Evolutionary conservation across 2,329 filamentous ascomycete species (phyloP), one percentile per base, ranked within the genome.

Genomic region (Diplodia corticola): DNA sequence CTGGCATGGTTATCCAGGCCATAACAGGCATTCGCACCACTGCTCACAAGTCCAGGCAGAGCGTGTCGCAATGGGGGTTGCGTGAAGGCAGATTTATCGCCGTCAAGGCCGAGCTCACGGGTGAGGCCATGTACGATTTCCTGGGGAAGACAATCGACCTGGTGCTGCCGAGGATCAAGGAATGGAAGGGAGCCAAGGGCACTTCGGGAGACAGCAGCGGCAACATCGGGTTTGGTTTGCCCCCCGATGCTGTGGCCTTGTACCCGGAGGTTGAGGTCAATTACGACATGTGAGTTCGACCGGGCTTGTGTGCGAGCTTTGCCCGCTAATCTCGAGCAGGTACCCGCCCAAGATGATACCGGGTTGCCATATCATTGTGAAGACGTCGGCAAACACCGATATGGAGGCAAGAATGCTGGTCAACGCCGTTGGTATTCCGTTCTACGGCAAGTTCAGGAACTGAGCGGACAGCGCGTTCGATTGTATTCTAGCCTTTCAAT

Each of bases 191-290:
- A 67, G 83, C 91, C n/a, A 86, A 86, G 71, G 88, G 88, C 57
- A 86, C 82, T 50, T 91, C 91, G 46, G 95, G 95, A 74, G 95
- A 99, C 77, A 89, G 88, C 74, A 89, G 90, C 68, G 95, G 95
- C 44, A 97, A 98, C 78, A 85, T 99, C 71, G 85, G 84, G 10
- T 94, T 93, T 77, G 95, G 95, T 71, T 83, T 99, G 72, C 85
- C 84, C 15, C 84, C 89, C 5, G 89, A 92, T 67, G 87, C 90
- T 71, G 88, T 97, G 73, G 88, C 90, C 60, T 82, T 91, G 70
- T 99, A 98, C 80, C 95, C 95, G 0, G 95, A 99, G 81, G 87
- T 99, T 53, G 93, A 97, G 79, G 88, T 92, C 72, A 97, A 97
- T 82, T 97, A 95, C 75, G 92, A 96, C 80, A 83, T 85, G 92